Evolutionary conservation across 164 flowering plant species (phyloP).

Genomic region (Brasenia schreberi): DNA sequence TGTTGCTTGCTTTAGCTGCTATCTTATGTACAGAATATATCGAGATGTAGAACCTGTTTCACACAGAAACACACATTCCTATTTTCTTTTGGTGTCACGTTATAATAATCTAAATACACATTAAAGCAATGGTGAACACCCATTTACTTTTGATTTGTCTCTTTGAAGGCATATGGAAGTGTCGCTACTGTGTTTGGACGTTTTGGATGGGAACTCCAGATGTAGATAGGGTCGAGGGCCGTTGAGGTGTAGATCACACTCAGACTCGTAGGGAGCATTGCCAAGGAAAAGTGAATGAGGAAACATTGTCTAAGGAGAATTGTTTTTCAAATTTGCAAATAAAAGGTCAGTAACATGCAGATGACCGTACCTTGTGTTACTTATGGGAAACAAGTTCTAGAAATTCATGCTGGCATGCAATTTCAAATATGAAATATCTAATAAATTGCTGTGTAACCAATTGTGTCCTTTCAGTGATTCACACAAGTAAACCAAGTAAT

Average conservation of each 20-base stretch:
- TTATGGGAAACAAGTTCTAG: not conserved
- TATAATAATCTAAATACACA: not conserved
- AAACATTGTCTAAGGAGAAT: constrained; percentile 11
- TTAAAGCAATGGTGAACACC: not conserved
- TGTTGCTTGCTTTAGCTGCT: not conserved
- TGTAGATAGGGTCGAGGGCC: constrained; percentile 11
- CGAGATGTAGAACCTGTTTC: not conserved
- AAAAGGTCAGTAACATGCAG: constrained; percentile 9
- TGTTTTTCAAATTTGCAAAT: constrained; percentile 7
- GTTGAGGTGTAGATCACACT: not conserved
- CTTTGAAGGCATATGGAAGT: constrained; percentile 37
- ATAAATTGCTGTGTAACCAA: not conserved
- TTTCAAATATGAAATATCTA: not conserved
- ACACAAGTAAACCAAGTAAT: not conserved
- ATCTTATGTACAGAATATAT: too few species aligned
- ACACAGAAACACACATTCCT: not conserved
- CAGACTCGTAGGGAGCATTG: constrained; percentile 2
- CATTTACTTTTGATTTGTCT: constrained; percentile 9
- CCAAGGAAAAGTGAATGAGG: constrained; percentile 6
- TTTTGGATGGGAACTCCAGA: constrained; percentile 16
- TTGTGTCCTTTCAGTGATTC: not conserved
- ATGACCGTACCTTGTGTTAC: not conserved
- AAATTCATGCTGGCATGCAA: not conserved
- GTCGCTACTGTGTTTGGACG: constrained; percentile 31
- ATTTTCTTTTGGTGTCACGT: not conserved